Percentiles rank a stretch among this genome's conserved stretches.
Conservation (phyloP, 2,329 filamentous ascomycete genomes). For the Emmonsia crescens region DNA sequence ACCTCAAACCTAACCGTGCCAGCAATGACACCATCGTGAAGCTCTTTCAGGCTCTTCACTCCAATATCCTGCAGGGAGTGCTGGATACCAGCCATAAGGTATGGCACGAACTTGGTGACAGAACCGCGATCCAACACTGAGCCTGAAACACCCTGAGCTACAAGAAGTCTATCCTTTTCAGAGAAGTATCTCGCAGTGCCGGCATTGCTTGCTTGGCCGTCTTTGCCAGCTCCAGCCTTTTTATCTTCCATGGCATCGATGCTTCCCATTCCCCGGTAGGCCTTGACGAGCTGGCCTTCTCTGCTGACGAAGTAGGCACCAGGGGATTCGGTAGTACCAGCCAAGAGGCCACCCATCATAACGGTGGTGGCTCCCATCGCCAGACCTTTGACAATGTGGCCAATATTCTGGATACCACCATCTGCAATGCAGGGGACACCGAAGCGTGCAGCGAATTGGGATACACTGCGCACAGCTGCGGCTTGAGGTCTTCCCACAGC, state of each 20-base stretch:
- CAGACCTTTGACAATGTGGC: conserved; percentile 97
- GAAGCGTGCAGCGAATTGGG: conserved; percentile 79
- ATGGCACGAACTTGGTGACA: conserved; percentile 89
- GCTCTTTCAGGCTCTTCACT: conserved; percentile 62
- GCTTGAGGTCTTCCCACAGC: conserved; percentile 95
- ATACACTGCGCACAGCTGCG: conserved; percentile 81
- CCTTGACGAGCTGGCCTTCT: conserved; percentile 97
- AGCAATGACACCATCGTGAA: conserved; percentile 63
- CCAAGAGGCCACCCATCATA: conserved; percentile 98
- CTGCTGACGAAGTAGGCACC: conserved; percentile 93
- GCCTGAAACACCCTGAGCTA: conserved; percentile 92
- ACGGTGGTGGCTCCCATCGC: conserved; percentile 87
- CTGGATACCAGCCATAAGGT: conserved; percentile 89
- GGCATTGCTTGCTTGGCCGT: conserved; percentile 65
- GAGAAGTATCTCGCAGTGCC: conserved; percentile 98
- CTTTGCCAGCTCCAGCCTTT: conserved; percentile 69
- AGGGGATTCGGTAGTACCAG: conserved; percentile 93
- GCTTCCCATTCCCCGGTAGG: conserved; percentile 96
- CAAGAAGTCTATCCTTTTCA: conserved; percentile 85
- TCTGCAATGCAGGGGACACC: conserved; percentile 97
- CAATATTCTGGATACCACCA: conserved; percentile 95
- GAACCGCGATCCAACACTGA: conserved; percentile 51
- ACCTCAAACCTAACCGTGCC: conserved; percentile 86
- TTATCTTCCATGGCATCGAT: conserved; percentile 99
- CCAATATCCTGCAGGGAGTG: conserved; percentile 96